A percentile compares a stretch with the other conserved stretches of the same genome.
These are phyloP conservation scores for Glycyrrhiza uralensis DNA, from an alignment of 306 rosid genomes.

Conservation along the genomic window DNA sequence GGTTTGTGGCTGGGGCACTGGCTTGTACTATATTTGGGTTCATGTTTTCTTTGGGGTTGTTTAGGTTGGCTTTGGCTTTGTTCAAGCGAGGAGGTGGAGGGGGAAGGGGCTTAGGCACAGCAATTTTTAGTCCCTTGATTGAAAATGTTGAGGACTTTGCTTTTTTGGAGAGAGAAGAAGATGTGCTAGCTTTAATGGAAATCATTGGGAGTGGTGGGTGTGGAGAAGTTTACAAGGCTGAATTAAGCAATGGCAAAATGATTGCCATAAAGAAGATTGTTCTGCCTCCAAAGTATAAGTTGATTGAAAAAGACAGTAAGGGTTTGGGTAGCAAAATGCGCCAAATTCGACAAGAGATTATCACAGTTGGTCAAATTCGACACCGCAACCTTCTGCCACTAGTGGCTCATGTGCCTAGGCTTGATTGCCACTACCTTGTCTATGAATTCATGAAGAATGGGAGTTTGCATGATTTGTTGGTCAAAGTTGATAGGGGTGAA, in stretches of 20 bases:
- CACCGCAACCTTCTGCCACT: slow-evolving; percentile 83
- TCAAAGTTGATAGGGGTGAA: slow-evolving; percentile 30
- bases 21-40: slow-evolving; percentile 65
- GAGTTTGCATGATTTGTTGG: slow-evolving; percentile 61
- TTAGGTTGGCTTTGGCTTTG: slow-evolving; percentile 53
- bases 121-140: slow-evolving; percentile 65
- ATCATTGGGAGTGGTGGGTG: slow-evolving; percentile 76
- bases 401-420: slow-evolving; percentile 74
- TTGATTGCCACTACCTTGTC: slow-evolving; percentile 78
- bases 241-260: slow-evolving; percentile 57
- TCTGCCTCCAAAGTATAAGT: slow-evolving; percentile 71
- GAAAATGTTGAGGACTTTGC: slow-evolving; percentile 67
- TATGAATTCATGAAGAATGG: slow-evolving; percentile 95
- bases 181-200: slow-evolving; percentile 54
- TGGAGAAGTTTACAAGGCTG: slow-evolving; percentile 79
- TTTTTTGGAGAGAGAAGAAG: slow-evolving; percentile 81
- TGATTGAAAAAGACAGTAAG: slow-evolving; percentile 68
- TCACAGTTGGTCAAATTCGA: slow-evolving; percentile 81
- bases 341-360: slow-evolving; percentile 73
- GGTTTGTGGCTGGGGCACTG: slow-evolving; percentile 67
- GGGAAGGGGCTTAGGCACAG: slow-evolving; percentile 52
- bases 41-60: slow-evolving; percentile 56
- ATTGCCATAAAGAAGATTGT: slow-evolving; percentile 79
- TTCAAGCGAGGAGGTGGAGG: slow-evolving; percentile 61
- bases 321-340: slow-evolving; percentile 71